Base-by-base conservation (phyloP, 2,329 filamentous ascomycete genomes). In the Lizonia empirigonia region DNA sequence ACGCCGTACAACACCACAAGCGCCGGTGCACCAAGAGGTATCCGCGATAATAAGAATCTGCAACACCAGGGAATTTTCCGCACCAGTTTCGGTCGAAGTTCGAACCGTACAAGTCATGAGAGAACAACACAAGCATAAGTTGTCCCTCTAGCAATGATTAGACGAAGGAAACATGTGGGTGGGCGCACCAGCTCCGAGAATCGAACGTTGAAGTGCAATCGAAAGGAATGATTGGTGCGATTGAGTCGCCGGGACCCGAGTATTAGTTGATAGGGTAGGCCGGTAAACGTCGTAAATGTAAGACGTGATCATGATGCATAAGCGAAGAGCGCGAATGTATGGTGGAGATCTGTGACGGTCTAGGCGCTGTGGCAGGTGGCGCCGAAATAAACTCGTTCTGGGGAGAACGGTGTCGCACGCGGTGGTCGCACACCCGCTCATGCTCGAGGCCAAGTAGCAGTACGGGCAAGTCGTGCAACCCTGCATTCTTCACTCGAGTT, bases 401-500 rank as follows among this genome's bases (percentile, higher is more conserved):
- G 40, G 44, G 59, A 36, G 49, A 53, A 40, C 50, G 50, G 56
- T 68, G 33, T 45, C 37, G 61, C 53, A 63, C 62, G 46, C 41
- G 47, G 54, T 53, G 56, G 59, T 59, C 64, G 63, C 38, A 62
- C 56, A 63, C 60, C 60, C 61, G 58, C 56, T 52, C 40, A 58
- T 55, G 55, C 60, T 62, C 54, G 53, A 60, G 53, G 57, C 44
- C 44, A 40, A 41, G 49, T 53, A 54, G 40, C 33, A 38, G 53
- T 50, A 49, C 53, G 46, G 53, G 62, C 40, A 56, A 39, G 42
- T 48, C 50, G 59, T 53, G 60, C 55, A 56, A 62, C 62, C 46
- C 44, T 37, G 9, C 32, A 44, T 26, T 34, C 36, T 56, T 59
- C 76, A 80, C 62, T 83, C 80, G 52, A 85, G 75, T 79, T 90